Base-by-base conservation (phyloP, 306 rosid species). In the Prunus dulcis region DNA sequence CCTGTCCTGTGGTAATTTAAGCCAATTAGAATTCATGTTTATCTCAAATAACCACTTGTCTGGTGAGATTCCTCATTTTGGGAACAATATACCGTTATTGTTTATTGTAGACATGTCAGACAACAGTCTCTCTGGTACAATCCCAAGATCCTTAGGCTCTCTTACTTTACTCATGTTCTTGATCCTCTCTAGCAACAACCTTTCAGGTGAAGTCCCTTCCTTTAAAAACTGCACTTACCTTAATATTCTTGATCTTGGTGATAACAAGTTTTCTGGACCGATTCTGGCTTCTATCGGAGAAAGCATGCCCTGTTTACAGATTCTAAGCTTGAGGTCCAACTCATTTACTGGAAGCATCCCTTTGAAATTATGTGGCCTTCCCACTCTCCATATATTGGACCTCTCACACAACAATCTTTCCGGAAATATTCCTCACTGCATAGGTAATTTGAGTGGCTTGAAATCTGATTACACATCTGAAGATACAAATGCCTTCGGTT, bases 121-220 rank as follows among this genome's bases (percentile, higher is more conserved):
- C 30, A 72, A 79, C 23, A 65, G 10, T n/a, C 77, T 79, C 18
- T 79, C 63, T 9, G 78, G 82, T 2, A 15, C 60, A 25, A 46
- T 79, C 6, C 82, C 78, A 79, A 79, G 68, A 5, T 72, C 82
- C 61, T 25, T 72, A 18, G 51, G 41, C 2, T 53, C 46, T 45
- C 67, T 79, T 2, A 19, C 2, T 11, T 12, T 0, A 9, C 50
- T 72, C 1, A 5, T 9, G 11, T 56, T 12, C 41, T 56, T 79
- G 61, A 30, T 74, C 14, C 38, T 79, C 68, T 47, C 69, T 0
- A 25, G 12, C 38, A 81, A 78, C 76, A 67, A 68, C 6, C 51
- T 82, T 0, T 71, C 69, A 1, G 76, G 86, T 1, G 41, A 50
- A 13, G 46, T 82, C 70, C 85, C 85, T 64, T 80, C 13, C 11